Percentiles rank a stretch among this genome's conserved stretches.
phyloP scores from a whole-genome alignment of 2,329 filamentous ascomycete genomes.

The Aaosphaeria pasadenensis region DNA sequence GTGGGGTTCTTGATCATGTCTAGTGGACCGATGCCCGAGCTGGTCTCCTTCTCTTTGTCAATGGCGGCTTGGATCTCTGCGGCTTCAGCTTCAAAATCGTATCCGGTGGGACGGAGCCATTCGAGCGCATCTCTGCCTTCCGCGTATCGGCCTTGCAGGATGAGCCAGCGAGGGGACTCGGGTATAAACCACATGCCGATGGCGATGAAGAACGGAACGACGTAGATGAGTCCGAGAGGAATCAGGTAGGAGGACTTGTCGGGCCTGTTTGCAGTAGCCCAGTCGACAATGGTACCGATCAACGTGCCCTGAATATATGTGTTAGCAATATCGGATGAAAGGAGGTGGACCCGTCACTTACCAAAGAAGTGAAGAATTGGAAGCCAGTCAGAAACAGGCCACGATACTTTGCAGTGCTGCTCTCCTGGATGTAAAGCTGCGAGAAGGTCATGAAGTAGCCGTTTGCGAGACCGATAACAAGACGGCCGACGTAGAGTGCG shows the following conservation, averaged over 20 bases:
- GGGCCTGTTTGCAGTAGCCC: conserved; percentile 40
- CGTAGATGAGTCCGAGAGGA: conserved; percentile 53
- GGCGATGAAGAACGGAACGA: conserved; percentile 42
- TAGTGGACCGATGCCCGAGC: conserved; percentile 24
- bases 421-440: conserved; percentile 52
- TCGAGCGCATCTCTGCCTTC: conserved; percentile 39
- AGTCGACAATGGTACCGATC: conserved; percentile 52
- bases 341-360: conserved; percentile 4
- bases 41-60: conserved; percentile 28
- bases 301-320: conserved; percentile 28
- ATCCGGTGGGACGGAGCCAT: conserved; percentile 31
- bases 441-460: conserved; percentile 57
- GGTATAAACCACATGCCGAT: conserved; percentile 34
- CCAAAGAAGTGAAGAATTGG: conserved; percentile 49
- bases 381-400: conserved; percentile 49
- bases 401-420: conserved; percentile 49
- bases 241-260: conserved; percentile 43
- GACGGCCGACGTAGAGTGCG: conserved; percentile 53
- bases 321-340: background rate
- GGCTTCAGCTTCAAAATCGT: conserved; percentile 37
- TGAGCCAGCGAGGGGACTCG: conserved; percentile 31
- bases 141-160: conserved; percentile 26
- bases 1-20: conserved; percentile 37
- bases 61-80: conserved; percentile 31
- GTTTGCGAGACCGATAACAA: conserved; percentile 56